Evolutionary conservation across 805 yeast species (phyloP).

Genomic region (Schwanniomyces polymorphus): DNA sequence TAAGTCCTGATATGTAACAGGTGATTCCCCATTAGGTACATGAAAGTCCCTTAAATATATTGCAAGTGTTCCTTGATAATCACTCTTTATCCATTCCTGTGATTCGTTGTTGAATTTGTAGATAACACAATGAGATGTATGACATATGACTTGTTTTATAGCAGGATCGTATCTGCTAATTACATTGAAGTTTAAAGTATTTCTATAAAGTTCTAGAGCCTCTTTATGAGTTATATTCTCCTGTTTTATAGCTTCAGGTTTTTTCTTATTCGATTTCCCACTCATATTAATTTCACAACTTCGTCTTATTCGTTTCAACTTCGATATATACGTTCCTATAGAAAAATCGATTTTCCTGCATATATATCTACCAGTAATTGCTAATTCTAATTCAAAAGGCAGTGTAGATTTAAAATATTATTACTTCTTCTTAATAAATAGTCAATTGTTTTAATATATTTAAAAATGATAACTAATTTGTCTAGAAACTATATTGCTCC

Average conservation of each 20-base stretch:
- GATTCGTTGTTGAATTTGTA: constrained; percentile 58
- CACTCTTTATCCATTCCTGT: constrained; percentile 71
- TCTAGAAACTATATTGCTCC: background rate
- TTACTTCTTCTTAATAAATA: background rate
- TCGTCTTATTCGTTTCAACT: background rate
- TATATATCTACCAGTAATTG: background rate
- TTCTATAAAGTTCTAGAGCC: constrained; percentile 62
- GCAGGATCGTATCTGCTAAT: constrained; percentile 75
- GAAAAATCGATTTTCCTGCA: background rate
- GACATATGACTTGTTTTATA: constrained; percentile 64
- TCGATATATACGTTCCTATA: background rate
- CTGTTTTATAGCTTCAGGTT: constrained; percentile 9
- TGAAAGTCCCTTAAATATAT: constrained; percentile 55
- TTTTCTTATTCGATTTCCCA: background rate
- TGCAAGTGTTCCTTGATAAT: constrained; percentile 69
- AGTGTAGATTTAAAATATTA: background rate
- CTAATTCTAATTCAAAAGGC: background rate
- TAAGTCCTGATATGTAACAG: constrained; percentile 27
- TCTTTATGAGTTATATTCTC: constrained; percentile 41
- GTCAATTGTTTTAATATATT: background rate
- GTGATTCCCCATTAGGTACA: constrained; percentile 17
- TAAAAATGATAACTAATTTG: background rate
- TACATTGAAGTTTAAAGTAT: constrained; percentile 72
- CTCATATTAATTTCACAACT: constrained; percentile 2
- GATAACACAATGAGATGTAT: constrained; percentile 71